Evolutionary conservation across 345 rosid species (phyloP), one percentile per base, ranked within the genome.

Genomic region (Aquilaria sinensis): DNA sequence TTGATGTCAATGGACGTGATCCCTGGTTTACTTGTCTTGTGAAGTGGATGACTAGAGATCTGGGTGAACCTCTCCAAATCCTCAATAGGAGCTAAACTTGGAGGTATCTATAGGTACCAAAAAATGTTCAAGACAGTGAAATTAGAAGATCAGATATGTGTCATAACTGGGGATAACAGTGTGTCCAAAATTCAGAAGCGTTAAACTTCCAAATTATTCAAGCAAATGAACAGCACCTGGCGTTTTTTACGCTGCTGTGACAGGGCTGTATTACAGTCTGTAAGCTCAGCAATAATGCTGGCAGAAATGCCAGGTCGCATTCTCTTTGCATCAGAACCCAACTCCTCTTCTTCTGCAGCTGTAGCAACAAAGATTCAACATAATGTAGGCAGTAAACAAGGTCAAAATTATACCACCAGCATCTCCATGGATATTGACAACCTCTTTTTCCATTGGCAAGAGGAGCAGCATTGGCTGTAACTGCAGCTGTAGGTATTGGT

Each of bases 21-120:
- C 70, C 97, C 96, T 0, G 96, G 96, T 70, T 81, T 94, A 81
- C 64, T 89, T 49, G 96, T 82, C 75, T 88, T 85, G 75, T 88
- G 97, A 71, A 94, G 93, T 6, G 97, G 99, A 74, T 90, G 95
- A 80, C 97, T 90, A 43, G 95, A 84, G 62, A 94, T 86, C 77
- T 90, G 97, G 51, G 96, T 94, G 71, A 82, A 91, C 69, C 80
- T 83, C 91, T 87, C 93, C 73, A 94, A 51, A 66, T 74, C 85
- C 62, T 82, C 87, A 65, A 77, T 33, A 16, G 95, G 61, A 59
- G 93, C 91, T 80, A 90, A 72, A 13, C 96, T 68, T 67, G 90
- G 51, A 69, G 96, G 81, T 58, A 85, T 78, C 99, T 94, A 74
- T 41, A 73, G 31, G 58, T 43, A 34, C 8, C 23, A 23, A 23